phyloP scores from a whole-genome alignment of 2,329 filamentous ascomycete species.

The Alternaria triticina region DNA sequence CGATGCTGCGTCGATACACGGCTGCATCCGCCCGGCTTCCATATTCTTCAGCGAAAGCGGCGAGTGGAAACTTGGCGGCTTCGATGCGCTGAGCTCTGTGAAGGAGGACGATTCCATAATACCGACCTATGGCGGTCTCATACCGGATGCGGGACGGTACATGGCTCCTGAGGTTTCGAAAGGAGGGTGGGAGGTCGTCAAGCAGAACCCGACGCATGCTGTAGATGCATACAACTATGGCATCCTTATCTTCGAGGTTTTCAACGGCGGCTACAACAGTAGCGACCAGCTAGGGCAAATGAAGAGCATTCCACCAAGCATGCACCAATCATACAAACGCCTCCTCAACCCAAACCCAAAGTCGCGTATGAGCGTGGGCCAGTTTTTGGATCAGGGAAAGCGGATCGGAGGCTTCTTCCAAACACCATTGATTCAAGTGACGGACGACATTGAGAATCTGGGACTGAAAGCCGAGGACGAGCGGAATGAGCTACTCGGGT shows the following conservation, averaged over 20 bases:
- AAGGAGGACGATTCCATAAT: constrained; percentile 96
- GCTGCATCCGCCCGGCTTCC: constrained; percentile 81
- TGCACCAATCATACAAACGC: constrained; percentile 91
- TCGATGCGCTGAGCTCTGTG: constrained; percentile 91
- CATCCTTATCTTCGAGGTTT: constrained; percentile 84
- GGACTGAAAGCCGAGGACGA: constrained; percentile 86
- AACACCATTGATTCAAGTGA: constrained; percentile 87
- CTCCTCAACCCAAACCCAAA: constrained; percentile 90
- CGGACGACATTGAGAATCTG: constrained; percentile 89
- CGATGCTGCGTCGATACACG: constrained; percentile 90
- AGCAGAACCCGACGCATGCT: constrained; percentile 78
- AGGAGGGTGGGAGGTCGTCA: constrained; percentile 89
- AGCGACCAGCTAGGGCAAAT: constrained; percentile 83
- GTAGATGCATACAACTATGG: constrained; percentile 90
- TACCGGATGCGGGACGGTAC: constrained; percentile 85
- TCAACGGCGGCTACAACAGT: constrained; percentile 82
- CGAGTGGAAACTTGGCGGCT: constrained; percentile 95
- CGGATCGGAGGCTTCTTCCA: constrained; percentile 88
- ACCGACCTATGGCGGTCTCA: constrained; percentile 85
- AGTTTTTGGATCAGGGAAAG: constrained; percentile 89
- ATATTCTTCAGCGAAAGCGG: constrained; percentile 95
- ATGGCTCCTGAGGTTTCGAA: constrained; percentile 85
- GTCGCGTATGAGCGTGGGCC: constrained; percentile 78
- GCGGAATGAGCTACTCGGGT: constrained; percentile 82
- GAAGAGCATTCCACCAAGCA: constrained; percentile 82